phyloP scores from a whole-genome alignment of 176 grass and related monocot species.

The Carex parvula region DNA sequence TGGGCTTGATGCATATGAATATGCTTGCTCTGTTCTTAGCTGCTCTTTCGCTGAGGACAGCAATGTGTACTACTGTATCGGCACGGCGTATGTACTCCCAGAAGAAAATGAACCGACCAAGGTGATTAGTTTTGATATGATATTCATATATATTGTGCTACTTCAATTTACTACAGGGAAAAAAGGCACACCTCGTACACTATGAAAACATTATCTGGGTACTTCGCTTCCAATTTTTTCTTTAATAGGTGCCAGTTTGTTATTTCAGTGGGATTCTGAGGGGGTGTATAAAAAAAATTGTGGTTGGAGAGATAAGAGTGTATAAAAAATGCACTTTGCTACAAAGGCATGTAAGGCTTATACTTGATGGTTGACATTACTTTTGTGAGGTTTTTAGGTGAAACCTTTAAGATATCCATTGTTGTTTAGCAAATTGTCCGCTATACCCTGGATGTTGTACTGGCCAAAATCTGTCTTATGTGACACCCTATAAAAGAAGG shows the following conservation, averaged over 20 bases:
- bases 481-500: neutral
- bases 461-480: neutral
- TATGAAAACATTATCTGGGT: neutral
- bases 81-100: conserved; percentile 87
- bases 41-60: conserved; percentile 84
- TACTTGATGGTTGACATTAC: neutral
- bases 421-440: neutral
- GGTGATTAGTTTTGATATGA: conserved; percentile 35
- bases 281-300: too few species aligned
- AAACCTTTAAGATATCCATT: neutral
- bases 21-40: conserved; percentile 82
- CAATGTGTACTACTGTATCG: conserved; percentile 87
- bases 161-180: neutral
- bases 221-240: neutral
- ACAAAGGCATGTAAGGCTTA: too few species aligned
- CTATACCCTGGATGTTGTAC: neutral
- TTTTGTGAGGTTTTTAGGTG: neutral
- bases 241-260: neutral
- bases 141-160: neutral
- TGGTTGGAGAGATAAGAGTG: neutral
- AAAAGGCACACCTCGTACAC: neutral
- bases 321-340: neutral
- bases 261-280: neutral
- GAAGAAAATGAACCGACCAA: conserved; percentile 92
- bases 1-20: conserved; percentile 71